Evolutionary conservation across 169 alveolate genomes (phyloP), one percentile per base, ranked within the genome.

Genomic region (Amoebophrya sp.): DNA sequence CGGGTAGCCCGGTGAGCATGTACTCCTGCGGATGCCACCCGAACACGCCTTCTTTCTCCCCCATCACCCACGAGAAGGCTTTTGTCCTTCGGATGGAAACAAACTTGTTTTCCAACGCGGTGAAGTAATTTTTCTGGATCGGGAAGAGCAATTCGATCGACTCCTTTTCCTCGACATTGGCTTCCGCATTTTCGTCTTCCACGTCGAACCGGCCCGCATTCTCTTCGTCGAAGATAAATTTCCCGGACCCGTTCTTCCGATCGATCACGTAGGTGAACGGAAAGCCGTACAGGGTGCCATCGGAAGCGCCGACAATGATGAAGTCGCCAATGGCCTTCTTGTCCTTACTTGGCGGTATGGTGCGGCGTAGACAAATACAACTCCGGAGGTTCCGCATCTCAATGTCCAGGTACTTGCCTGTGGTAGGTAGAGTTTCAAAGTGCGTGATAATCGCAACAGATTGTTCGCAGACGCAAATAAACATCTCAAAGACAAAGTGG

Each of bases 151-250:
- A 25, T 25, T 66, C 83, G 35, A 66, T 25, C 32, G 83, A 66
- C 83, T 66, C 83, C 35, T 66, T 25, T 25, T 66, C 83, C 35
- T 25, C 83, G n/a, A n/a, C n/a, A n/a, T n/a, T n/a, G n/a, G n/a
- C n/a, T n/a, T n/a, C n/a, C n/a, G n/a, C n/a, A n/a, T n/a, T n/a
- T 7, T n/a, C 83, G 32, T 12, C 83, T 2, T 66, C 83, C 83
- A 66, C 83, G 83, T 66, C 83, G 83, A 66, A 66, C 38, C 83
- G 83, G 83, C 83, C 83, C 1, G 83, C 83, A 25, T 66, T 66
- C 32, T 66, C 83, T 0, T 66, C 83, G 83, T 66, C 83, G 18
- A 66, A 66, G 83, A 12, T 7, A n/a, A 66, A 66, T 3, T n/a
- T 18, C 32, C 83, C 83, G 32, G 29, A 25, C 10, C 38, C 83